phyloP scores from a whole-genome alignment of 805 yeast species.

The Candida nanaspora region DNA sequence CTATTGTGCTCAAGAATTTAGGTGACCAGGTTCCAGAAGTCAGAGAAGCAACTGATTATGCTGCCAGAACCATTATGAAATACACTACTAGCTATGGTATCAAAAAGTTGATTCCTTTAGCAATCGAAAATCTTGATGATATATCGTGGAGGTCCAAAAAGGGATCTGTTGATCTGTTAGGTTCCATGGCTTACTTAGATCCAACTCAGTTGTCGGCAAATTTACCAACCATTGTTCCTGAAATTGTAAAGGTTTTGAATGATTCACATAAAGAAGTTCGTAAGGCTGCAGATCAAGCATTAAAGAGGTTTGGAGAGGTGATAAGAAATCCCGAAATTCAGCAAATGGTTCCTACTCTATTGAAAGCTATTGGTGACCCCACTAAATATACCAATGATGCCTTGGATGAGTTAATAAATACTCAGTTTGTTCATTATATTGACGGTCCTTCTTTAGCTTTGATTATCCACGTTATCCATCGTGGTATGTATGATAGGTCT shows the following conservation, averaged over 20 bases:
- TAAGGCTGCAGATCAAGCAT: constrained; percentile 84
- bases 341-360: constrained; percentile 74
- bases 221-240: constrained; percentile 86
- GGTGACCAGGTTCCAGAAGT: constrained; percentile 87
- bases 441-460: constrained; percentile 97
- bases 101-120: constrained; percentile 83
- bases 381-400: constrained; percentile 85
- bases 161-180: constrained; percentile 92
- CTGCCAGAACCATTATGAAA: constrained; percentile 84
- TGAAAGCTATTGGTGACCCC: constrained; percentile 95
- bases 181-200: constrained; percentile 96
- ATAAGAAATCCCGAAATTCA: constrained; percentile 97
- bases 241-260: constrained; percentile 88
- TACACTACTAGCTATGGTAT: constrained; percentile 90
- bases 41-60: constrained; percentile 79
- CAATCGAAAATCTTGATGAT: constrained; percentile 78
- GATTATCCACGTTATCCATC: constrained; percentile 86
- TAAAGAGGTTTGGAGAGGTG: constrained; percentile 92
- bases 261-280: constrained; percentile 97
- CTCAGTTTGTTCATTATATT: constrained; percentile 94
- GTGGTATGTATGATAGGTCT: constrained; percentile 95
- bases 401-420: constrained; percentile 73
- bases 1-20: constrained; percentile 67
- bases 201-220: constrained; percentile 91
- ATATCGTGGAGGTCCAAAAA: constrained; percentile 94